Evolutionary conservation across 2,329 filamentous ascomycete genomes (phyloP), one percentile per base, ranked within the genome.

Genomic region (Aspergillus intermedius): DNA sequence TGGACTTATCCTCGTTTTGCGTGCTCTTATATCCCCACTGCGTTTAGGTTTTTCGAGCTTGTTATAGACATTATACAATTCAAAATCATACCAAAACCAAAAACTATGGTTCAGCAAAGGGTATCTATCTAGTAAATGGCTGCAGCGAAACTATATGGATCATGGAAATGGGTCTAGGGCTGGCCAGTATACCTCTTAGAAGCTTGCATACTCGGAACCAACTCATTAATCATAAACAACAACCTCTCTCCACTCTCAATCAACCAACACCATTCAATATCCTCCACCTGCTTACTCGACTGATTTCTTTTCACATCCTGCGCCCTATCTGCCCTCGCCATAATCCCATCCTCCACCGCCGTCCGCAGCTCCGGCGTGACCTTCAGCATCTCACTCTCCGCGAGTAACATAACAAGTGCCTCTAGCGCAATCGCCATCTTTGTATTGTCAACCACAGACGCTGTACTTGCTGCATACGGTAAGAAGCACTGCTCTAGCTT

Each of bases 381-480:
- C 19, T 50, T 51, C 61, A 72, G 39, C 57, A 63, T 55, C 1
- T 65, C 62, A 28, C 60, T 59, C 12, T 60, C 62, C 10, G 64
- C 69, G 23, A 82, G 65, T 5, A 83, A 68, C 42, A 82, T 75
- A 25, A 88, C 60, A 44, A 88, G 66, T 2, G 75, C 75, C 67
- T 91, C 88, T 0, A 89, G 70, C 25, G 87, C 65, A 8, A 91
- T 67, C 2, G 84, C 83, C 34, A 91, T 74, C 63, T 86, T 87
- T 23, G 84, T 83, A 57, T 93, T 91, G 53, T 89, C 86, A 17
- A 80, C 77, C 0, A 78, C 66, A 5, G 74, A 76, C 12, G 77
- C 72, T 0, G 77, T 81, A 50, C 80, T 83, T 1, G 87, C 85
- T 0, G 84, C 74, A 54, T 78, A 82, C 0, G 80, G 80, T 2